Evolutionary conservation across 768 basidiomycete species (phyloP), one percentile per base, ranked within the genome.

Genomic region (Leccinum uliginosum): DNA sequence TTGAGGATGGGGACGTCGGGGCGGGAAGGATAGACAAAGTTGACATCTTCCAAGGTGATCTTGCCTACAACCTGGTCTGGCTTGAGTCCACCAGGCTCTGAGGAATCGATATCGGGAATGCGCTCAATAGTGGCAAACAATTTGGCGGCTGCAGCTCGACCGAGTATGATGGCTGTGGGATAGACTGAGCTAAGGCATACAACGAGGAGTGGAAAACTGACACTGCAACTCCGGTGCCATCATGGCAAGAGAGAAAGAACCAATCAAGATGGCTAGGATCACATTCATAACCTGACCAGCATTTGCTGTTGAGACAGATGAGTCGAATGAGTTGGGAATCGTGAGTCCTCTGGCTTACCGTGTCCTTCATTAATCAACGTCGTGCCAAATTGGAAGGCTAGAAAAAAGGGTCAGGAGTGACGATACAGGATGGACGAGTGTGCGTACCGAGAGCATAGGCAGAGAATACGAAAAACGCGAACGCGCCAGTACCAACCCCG

Each of bases 141-240:
- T 69, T 96, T 97, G 11, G 89, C 89, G 15, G 92, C 93, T 23
- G 94, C 93, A 19, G 83, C 90, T 58, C 84, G 84, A 30, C 83
- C 94, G 61, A 87, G 82, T 14, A 83, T 81, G 60, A 98, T 75
- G 10, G 91, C 90, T 85, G 67, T 43, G 15, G n/a, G 32, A 44
- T 3, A 47, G 45, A 51, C 44, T 61, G 57, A 57, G 51, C 7
- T 26, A 53, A 9, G 24, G 49, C 5, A 14, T 10, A 1, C 21
- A 14, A n/a, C 23, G 11, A 19, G 15, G 26, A n/a, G n/a, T 1
- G 55, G 4, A 11, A 15, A 26, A 56, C 73, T 38, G 51, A 84
- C 87, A 85, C 82, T 90, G 89, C 75, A 94, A 76, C 68, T 97
- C 93, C 1, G 95, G 96, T 1, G 90, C 89, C 53, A 97, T 73